A percentile compares a stretch with the other conserved stretches of the same genome.
phyloP scores from a whole-genome alignment of 495 filamentous ascomycete species.

The Xylaria grammica region DNA sequence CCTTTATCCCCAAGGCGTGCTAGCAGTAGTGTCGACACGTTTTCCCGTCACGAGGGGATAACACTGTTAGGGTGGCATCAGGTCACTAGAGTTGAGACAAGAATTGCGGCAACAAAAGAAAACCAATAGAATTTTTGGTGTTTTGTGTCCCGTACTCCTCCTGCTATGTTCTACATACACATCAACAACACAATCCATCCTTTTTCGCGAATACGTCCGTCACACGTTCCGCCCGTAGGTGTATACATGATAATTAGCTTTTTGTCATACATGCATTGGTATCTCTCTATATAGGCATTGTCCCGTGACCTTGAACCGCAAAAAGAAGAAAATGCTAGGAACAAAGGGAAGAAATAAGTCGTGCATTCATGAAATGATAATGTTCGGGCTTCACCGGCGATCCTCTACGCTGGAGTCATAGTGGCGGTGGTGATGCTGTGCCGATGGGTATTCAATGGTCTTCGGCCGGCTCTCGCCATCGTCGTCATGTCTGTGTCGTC shows the following conservation, averaged over 20 bases:
- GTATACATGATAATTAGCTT: constrained; percentile 20
- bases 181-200: background rate
- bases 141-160: background rate
- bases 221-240: constrained; percentile 1
- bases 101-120: too few species aligned
- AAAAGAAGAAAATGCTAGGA: constrained; percentile 12
- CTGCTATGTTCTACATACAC: constrained; percentile 15
- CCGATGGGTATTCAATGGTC: constrained; percentile 31
- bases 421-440: constrained; percentile 25
- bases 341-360: constrained; percentile 15
- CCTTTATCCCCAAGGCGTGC: too few species aligned
- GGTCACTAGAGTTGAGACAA: too few species aligned
- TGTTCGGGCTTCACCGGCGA: constrained; percentile 23
- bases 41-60: too few species aligned
- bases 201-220: background rate
- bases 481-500: constrained; percentile 32
- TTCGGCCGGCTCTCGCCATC: constrained; percentile 27
- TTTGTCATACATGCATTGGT: constrained; percentile 27
- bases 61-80: too few species aligned
- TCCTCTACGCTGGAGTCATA: constrained; percentile 31
- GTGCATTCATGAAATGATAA: constrained; percentile 10
- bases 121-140: background rate
- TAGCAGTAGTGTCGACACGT: too few species aligned
- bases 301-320: background rate
- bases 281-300: constrained; percentile 24